These are phyloP conservation scores for Eimeria praecox DNA, from an alignment of 169 alveolate species.

Conservation along the genomic window DNA sequence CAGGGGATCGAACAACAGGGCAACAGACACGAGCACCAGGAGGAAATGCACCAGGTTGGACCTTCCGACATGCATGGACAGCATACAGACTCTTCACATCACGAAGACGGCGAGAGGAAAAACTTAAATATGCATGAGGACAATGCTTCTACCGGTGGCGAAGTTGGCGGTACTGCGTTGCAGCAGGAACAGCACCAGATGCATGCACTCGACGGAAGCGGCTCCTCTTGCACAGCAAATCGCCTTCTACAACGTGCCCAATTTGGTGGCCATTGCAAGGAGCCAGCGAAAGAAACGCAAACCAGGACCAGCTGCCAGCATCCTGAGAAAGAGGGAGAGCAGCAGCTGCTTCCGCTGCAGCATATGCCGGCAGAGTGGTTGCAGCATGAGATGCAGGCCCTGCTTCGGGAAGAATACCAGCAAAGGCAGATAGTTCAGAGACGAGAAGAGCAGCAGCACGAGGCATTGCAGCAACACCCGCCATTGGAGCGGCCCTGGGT, in stretches of 20 bases:
- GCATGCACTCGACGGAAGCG: not conserved
- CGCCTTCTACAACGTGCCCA: not conserved
- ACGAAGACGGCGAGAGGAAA: not conserved
- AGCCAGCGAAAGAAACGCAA: not conserved
- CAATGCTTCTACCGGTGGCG: not conserved
- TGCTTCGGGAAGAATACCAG: constrained; percentile 29
- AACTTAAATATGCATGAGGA: not conserved
- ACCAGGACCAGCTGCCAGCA: not conserved
- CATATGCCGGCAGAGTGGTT: constrained; percentile 38
- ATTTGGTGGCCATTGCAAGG: not conserved
- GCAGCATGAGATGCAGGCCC: constrained; percentile 64
- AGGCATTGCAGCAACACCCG: constrained; percentile 55
- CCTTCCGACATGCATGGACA: not conserved
- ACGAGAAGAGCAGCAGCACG: constrained; percentile 56
- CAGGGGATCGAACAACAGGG: not conserved
- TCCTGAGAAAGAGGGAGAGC: not conserved
- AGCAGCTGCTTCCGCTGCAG: not conserved
- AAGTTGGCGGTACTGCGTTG: not conserved
- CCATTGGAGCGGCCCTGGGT: constrained; percentile 47
- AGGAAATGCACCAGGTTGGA: not conserved
- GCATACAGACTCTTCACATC: not conserved
- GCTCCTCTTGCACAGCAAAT: not conserved
- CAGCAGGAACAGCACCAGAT: not conserved
- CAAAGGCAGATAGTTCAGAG: constrained; percentile 54
- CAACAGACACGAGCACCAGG: not conserved